Percentiles rank a stretch among this genome's conserved stretches.
Conservation (phyloP, 352 stramenopile species). For the Pythium pyrilobum region DNA sequence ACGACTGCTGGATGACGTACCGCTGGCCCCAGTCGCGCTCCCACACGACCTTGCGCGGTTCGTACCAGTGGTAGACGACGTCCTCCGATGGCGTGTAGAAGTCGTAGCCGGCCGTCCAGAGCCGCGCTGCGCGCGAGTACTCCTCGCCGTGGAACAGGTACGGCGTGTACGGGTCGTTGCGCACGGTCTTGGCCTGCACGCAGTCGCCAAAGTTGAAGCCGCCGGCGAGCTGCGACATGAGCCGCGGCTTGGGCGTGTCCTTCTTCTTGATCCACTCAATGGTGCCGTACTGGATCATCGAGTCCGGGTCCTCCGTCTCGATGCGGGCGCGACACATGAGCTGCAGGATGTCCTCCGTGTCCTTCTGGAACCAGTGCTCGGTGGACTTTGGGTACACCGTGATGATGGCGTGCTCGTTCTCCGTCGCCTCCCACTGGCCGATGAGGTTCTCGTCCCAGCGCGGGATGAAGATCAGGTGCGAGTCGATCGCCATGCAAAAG, state of each 20-base stretch:
- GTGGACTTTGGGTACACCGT: conserved; percentile 75
- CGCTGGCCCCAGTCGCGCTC: conserved; percentile 61
- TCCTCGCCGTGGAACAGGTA: conserved; percentile 74
- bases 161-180: conserved; percentile 67
- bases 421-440: conserved; percentile 47
- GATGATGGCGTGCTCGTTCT: conserved; percentile 70
- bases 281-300: conserved; percentile 68
- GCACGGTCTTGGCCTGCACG: conserved; percentile 49
- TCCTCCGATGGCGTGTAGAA: conserved; percentile 67
- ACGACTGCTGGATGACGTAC: conserved; percentile 50
- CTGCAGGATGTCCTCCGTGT: conserved; percentile 48
- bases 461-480: conserved; percentile 60
- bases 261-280: conserved; percentile 58
- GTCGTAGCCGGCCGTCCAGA: conserved; percentile 74
- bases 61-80: conserved; percentile 71
- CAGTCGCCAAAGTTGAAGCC: conserved; percentile 77
- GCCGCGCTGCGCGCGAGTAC: conserved; percentile 54
- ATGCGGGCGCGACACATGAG: conserved; percentile 74
- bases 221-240: conserved; percentile 70
- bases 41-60: conserved; percentile 67
- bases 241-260: conserved; percentile 44
- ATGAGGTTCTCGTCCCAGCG: conserved; percentile 63
- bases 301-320: conserved; percentile 50
- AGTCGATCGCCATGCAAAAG: conserved; percentile 71
- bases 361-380: conserved; percentile 35